These are phyloP conservation scores for Ramicandelaber brevisporus DNA, from an alignment of 192 early-diverging fungal genomes.

Conservation along the genomic window DNA sequence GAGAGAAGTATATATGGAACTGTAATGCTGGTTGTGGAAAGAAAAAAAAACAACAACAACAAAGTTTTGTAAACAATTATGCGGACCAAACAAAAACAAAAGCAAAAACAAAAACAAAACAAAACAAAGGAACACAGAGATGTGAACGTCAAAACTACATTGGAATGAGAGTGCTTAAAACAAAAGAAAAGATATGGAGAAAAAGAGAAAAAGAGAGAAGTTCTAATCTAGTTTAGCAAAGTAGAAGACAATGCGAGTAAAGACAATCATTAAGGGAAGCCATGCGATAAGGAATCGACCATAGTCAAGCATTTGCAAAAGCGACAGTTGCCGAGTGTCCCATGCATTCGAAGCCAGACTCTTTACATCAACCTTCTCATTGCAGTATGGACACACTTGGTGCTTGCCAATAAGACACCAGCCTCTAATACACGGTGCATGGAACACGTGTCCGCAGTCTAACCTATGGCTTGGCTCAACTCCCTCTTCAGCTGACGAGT, in stretches of 20 bases:
- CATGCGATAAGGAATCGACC: conserved; percentile 20
- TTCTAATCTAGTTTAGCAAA: conserved; percentile 5
- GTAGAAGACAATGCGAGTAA: conserved; percentile 11
- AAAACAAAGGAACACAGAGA: no score
- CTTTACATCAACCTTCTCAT: conserved; percentile 18
- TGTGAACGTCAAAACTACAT: no score
- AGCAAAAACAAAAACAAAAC: no score
- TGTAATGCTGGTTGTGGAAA: no score
- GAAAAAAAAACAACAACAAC: no score
- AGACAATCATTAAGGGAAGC: conserved; percentile 14
- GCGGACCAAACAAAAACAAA: no score
- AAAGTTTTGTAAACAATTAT: no score
- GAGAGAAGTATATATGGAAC: no score
- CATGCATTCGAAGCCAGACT: conserved; percentile 14
- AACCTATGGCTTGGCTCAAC: conserved; percentile 12
- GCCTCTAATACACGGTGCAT: conserved; percentile 19
- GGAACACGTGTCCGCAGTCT: conserved; percentile 16
- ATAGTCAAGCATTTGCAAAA: conserved; percentile 17
- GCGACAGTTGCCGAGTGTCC: conserved; percentile 20
- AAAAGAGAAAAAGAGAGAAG: conserved; percentile 1
- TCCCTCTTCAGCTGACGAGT: not conserved
- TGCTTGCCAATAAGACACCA: conserved; percentile 22
- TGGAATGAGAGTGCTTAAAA: conserved; percentile 1
- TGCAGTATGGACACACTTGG: conserved; percentile 18
- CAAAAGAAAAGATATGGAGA: conserved; percentile 1